Percentiles rank a stretch among this genome's conserved stretches.
These are phyloP conservation scores for Hericium alpestre DNA, from an alignment of 768 basidiomycete species.

Conservation along the genomic window DNA sequence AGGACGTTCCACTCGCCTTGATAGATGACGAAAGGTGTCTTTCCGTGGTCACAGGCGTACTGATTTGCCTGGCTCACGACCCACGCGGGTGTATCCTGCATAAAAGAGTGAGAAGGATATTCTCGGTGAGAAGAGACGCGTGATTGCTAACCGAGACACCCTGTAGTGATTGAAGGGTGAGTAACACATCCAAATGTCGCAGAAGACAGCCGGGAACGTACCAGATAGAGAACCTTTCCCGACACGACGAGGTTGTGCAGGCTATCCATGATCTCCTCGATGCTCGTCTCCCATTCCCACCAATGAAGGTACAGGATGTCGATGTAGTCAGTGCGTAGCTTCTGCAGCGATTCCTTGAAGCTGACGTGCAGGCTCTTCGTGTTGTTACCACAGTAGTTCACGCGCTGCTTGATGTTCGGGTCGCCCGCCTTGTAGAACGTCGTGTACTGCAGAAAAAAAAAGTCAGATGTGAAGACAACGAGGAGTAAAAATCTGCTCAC, in stretches of 20 bases:
- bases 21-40: constrained; percentile 26
- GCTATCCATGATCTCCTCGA: constrained; percentile 47
- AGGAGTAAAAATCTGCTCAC: constrained; percentile 9
- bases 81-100: constrained; percentile 25
- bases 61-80: constrained; percentile 28
- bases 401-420: constrained; percentile 13
- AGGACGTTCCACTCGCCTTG: constrained; percentile 27
- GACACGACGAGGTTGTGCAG: constrained; percentile 39
- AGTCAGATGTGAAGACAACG: not conserved
- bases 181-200: not conserved
- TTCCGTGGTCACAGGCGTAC: constrained; percentile 28
- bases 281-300: constrained; percentile 42
- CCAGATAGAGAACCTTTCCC: constrained; percentile 35
- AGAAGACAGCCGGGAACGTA: not conserved
- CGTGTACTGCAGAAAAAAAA: not conserved
- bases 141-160: not conserved
- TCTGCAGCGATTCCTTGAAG: constrained; percentile 33
- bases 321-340: constrained; percentile 32
- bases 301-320: constrained; percentile 22
- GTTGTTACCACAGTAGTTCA: constrained; percentile 32
- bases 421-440: constrained; percentile 15
- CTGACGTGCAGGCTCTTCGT: constrained; percentile 30
- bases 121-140: not conserved
- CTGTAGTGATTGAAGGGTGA: not conserved
- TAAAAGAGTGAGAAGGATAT: no score